Conservation (phyloP, 345 rosid species). For the Durio zibethinus region DNA sequence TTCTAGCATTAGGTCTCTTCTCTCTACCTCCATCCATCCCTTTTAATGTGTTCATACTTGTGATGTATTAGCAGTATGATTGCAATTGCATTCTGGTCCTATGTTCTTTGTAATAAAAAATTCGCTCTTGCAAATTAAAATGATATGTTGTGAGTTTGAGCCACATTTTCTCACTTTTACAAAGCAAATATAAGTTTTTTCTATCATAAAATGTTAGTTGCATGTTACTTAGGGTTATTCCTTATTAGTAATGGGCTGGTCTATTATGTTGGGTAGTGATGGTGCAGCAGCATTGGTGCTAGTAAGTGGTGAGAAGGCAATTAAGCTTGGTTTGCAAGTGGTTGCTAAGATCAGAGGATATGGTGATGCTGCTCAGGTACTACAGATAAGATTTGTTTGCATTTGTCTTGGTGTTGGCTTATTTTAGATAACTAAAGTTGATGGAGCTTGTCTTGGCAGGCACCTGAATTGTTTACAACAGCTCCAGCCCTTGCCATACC, state of each 20-base stretch:
- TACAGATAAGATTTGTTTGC: not conserved
- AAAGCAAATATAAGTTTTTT: not conserved
- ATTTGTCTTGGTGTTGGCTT: not conserved
- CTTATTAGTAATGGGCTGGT: conserved; percentile 12
- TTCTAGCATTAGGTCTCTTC: conserved; percentile 76
- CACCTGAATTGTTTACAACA: conserved; percentile 85
- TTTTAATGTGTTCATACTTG: not conserved
- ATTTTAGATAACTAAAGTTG: conserved; percentile 6
- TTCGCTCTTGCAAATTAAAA: not conserved
- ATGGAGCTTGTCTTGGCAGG: conserved; percentile 38
- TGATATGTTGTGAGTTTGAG: not conserved
- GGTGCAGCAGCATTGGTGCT: conserved; percentile 97
- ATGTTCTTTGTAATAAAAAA: conserved; percentile 8
- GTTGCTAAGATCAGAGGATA: conserved; percentile 81
- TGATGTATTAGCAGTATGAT: not conserved
- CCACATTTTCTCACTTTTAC: not conserved
- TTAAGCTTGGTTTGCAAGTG: conserved; percentile 72
- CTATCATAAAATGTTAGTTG: not conserved
- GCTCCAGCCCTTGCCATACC: conserved; percentile 92
- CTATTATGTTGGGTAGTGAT: conserved; percentile 47
- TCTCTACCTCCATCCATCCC: conserved; percentile 9
- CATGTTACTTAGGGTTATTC: not conserved
- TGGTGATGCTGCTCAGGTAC: conserved; percentile 94
- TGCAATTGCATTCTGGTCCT: not conserved
- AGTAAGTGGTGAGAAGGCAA: conserved; percentile 82